phyloP scores from a whole-genome alignment of 768 basidiomycete genomes.

The Amanita fuliginea region DNA sequence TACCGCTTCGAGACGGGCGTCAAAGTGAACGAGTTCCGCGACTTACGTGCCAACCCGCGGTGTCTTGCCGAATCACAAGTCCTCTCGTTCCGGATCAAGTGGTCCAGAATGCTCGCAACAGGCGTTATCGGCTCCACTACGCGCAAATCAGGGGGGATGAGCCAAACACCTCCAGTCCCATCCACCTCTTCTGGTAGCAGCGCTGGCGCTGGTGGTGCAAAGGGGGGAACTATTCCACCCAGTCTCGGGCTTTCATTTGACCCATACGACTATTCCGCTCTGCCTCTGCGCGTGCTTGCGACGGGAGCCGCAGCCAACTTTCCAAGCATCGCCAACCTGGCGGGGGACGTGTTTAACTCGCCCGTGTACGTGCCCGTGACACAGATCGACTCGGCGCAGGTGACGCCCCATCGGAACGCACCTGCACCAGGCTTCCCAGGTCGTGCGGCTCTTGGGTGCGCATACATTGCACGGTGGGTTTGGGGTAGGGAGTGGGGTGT shows the following conservation, averaged over 20 bases:
- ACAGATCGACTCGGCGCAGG: constrained; percentile 70
- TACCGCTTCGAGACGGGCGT: constrained; percentile 83
- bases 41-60: constrained; percentile 80
- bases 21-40: constrained; percentile 81
- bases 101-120: constrained; percentile 61
- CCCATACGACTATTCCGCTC: constrained; percentile 58
- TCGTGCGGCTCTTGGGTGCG: constrained; percentile 60
- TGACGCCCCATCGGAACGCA: constrained; percentile 61
- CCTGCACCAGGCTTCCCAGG: constrained; percentile 61
- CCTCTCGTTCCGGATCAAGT: constrained; percentile 73
- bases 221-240: constrained; percentile 13
- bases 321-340: constrained; percentile 68
- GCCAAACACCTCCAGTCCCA: constrained; percentile 22
- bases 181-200: not conserved
- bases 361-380: constrained; percentile 65
- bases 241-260: constrained; percentile 65
- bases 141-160: constrained; percentile 20
- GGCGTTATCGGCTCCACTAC: constrained; percentile 48
- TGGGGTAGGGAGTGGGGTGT: constrained; percentile 59
- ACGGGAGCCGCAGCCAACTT: constrained; percentile 81
- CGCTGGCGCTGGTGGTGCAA: not conserved
- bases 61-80: constrained; percentile 78
- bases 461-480: constrained; percentile 78
- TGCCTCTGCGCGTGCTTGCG: constrained; percentile 58
- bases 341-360: constrained; percentile 77